Evolutionary conservation across 1,139 yeast species (phyloP).

Genomic region (Scheffersomyces illinoinensis): DNA sequence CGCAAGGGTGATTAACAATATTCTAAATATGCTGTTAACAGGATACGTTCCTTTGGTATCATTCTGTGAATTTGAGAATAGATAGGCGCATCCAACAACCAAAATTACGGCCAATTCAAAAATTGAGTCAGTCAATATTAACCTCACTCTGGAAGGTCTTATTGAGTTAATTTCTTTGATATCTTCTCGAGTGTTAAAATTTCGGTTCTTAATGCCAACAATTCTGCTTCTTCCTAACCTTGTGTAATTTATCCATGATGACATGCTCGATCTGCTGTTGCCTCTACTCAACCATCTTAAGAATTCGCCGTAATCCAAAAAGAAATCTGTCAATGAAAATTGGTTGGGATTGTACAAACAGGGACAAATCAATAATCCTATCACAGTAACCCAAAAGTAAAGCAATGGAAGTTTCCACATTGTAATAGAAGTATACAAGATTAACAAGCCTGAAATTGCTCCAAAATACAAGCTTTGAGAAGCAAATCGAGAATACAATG

Average conservation of each 20-base stretch:
- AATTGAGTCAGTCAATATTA: constrained; percentile 30
- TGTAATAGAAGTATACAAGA: constrained; percentile 43
- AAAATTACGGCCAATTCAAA: constrained; percentile 29
- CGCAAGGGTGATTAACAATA: constrained; percentile 41
- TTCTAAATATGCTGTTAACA: constrained; percentile 37
- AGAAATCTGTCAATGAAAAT: constrained; percentile 49
- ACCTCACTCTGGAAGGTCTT: constrained; percentile 40
- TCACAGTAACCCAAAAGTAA: constrained; percentile 51
- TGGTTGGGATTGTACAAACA: constrained; percentile 55
- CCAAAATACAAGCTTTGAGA: constrained; percentile 49
- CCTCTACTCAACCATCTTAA: constrained; percentile 49
- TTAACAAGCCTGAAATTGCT: constrained; percentile 34
- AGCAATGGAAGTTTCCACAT: constrained; percentile 50
- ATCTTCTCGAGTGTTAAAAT: constrained; percentile 18
- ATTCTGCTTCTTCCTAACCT: constrained; percentile 40
- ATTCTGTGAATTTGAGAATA: constrained; percentile 48
- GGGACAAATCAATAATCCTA: constrained; percentile 49
- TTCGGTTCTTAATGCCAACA: constrained; percentile 43
- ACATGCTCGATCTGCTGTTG: constrained; percentile 26
- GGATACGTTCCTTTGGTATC: constrained; percentile 28
- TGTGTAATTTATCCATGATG: constrained; percentile 45
- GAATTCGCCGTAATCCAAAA: constrained; percentile 45
- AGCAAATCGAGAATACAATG: constrained; percentile 48
- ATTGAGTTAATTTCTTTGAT: constrained; percentile 30
- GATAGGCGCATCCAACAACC: constrained; percentile 38